Conservation (phyloP, 192 early-diverging fungal genomes). For the Gryganskiella cystojenkinii region DNA sequence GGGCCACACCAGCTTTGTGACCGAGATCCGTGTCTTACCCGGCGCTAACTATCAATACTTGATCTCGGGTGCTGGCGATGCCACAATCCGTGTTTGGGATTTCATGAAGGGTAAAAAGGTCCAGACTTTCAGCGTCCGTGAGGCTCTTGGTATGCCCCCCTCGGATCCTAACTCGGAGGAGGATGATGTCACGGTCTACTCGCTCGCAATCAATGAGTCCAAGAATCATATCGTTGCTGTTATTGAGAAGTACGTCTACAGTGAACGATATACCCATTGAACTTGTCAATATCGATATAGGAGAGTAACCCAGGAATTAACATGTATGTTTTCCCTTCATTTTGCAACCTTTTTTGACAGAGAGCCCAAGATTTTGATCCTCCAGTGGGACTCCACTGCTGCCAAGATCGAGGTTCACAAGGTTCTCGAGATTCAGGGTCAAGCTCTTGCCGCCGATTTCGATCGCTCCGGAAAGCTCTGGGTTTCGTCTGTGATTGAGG, state of each 20-base stretch:
- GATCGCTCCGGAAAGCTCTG: constrained; percentile 62
- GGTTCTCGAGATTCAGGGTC: constrained; percentile 35
- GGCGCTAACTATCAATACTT: constrained; percentile 63
- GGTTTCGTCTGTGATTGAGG: constrained; percentile 22
- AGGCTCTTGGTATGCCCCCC: constrained; percentile 42
- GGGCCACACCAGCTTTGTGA: constrained; percentile 90
- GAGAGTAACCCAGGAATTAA: too few species aligned
- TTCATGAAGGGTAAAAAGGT: constrained; percentile 67
- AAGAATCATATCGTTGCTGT: constrained; percentile 59
- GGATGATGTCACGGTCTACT: constrained; percentile 43
- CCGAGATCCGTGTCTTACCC: constrained; percentile 68
- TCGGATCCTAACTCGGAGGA: constrained; percentile 32
- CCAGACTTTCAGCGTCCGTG: constrained; percentile 72
- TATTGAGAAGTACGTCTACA: constrained; percentile 56
- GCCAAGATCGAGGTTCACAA: constrained; percentile 43
- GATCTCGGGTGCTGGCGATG: constrained; percentile 89
- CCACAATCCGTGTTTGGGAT: constrained; percentile 82
- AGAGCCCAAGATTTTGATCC: constrained; percentile 53
- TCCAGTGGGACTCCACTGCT: constrained; percentile 45
- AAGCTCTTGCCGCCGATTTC: constrained; percentile 54
- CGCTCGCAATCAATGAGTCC: constrained; percentile 48
- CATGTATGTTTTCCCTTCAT: too few species aligned
- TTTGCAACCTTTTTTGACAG: too few species aligned
- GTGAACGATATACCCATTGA: too few species aligned
- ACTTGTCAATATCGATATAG: too few species aligned